Conservation (phyloP, 31 red algal species). For the Asparagopsis taxiformis region DNA sequence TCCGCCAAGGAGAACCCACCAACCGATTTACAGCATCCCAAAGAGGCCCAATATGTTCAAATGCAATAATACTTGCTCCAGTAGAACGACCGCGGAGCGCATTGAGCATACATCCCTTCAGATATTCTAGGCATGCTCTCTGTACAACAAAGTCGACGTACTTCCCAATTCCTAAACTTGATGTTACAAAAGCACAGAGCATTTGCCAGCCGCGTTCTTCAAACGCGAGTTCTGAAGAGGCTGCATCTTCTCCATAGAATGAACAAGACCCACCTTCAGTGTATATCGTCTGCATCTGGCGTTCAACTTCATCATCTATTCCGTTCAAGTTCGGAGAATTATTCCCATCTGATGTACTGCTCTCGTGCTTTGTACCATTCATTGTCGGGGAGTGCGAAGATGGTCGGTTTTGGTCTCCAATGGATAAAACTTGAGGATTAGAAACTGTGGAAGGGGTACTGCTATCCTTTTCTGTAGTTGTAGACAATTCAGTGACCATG, state of each 20-base stretch:
- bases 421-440: not conserved
- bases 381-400: too few species aligned
- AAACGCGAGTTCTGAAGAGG: constrained; percentile 29
- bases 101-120: constrained; percentile 69
- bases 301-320: constrained; percentile 14
- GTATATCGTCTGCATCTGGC: constrained; percentile 40
- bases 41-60: constrained; percentile 63
- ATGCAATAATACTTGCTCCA: constrained; percentile 49
- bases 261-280: constrained; percentile 49
- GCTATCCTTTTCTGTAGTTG: not conserved
- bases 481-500: constrained; percentile 5
- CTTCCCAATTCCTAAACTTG: constrained; percentile 47
- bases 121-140: constrained; percentile 60
- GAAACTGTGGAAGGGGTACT: not conserved
- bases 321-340: too few species aligned
- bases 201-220: constrained; percentile 79
- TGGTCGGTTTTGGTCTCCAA: too few species aligned
- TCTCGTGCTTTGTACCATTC: too few species aligned
- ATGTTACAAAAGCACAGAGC: constrained; percentile 62
- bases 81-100: constrained; percentile 66
- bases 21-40: constrained; percentile 70
- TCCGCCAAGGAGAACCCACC: constrained; percentile 78
- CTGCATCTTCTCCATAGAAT: constrained; percentile 38
- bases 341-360: constrained; percentile 16
- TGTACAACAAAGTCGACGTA: constrained; percentile 79